phyloP scores from a whole-genome alignment of 257 asterid species.

The Craterostigma plantagineum region DNA sequence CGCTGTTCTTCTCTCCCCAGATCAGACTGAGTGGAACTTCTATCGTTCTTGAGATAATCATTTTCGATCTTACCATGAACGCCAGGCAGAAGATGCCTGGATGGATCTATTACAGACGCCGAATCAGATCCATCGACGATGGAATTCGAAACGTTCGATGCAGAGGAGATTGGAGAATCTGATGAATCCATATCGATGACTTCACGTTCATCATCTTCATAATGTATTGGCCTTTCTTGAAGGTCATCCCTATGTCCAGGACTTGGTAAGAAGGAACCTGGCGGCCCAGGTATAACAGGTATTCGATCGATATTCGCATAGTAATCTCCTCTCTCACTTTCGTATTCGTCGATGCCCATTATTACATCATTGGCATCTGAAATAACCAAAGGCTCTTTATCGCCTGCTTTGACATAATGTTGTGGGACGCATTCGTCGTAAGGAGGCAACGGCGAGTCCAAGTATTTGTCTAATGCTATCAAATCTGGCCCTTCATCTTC shows the following conservation, averaged over 20 bases:
- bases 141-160: conserved; percentile 8
- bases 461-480: too few species aligned
- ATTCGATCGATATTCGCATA: conserved; percentile 61
- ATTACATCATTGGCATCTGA: conserved; percentile 9
- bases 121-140: too few species aligned
- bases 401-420: not conserved
- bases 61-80: too few species aligned
- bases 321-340: conserved; percentile 39
- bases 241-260: conserved; percentile 41
- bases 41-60: too few species aligned
- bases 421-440: conserved; percentile 16
- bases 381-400: conserved; percentile 11
- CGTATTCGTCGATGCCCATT: conserved; percentile 18
- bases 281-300: conserved; percentile 63
- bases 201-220: conserved; percentile 42
- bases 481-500: too few species aligned
- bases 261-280: conserved; percentile 74
- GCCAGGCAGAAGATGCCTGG: too few species aligned
- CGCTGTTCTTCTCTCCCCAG: too few species aligned
- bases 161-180: conserved; percentile 43
- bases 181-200: conserved; percentile 29
- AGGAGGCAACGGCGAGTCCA: conserved; percentile 14
- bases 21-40: too few species aligned
- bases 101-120: too few species aligned
- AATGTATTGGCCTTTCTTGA: conserved; percentile 48